A percentile compares a stretch with the other conserved stretches of the same genome.
Conservation (phyloP, 1,139 yeast genomes). For the Debaryomycetaceae sp. region DNA sequence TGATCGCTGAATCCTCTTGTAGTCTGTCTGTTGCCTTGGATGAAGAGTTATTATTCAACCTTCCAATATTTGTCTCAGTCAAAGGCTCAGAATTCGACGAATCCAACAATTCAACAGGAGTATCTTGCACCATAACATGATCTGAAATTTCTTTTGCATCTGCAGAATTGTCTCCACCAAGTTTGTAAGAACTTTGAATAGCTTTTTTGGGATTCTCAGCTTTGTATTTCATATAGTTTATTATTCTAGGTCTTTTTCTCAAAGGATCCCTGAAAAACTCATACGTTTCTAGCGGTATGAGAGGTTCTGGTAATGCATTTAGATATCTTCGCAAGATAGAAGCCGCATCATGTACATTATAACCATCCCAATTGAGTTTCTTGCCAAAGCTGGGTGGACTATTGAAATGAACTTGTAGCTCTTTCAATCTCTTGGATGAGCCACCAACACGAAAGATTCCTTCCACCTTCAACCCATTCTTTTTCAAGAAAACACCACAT, state of each 20-base stretch:
- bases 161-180: not conserved
- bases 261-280: conserved; percentile 80
- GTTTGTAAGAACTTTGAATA: not conserved
- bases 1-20: not conserved
- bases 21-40: not conserved
- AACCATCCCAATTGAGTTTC: conserved; percentile 86
- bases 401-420: conserved; percentile 78
- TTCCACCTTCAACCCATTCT: conserved; percentile 71
- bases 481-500: conserved; percentile 83
- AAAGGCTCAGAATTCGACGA: conserved; percentile 22
- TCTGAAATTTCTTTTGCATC: not conserved
- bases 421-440: conserved; percentile 81
- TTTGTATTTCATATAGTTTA: conserved; percentile 59
- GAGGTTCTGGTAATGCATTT: conserved; percentile 88
- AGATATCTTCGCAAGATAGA: conserved; percentile 80
- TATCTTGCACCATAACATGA: not conserved
- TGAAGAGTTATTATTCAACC: conserved; percentile 15
- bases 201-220: conserved; percentile 38
- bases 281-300: conserved; percentile 76
- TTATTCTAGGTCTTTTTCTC: conserved; percentile 53
- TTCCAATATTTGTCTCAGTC: conserved; percentile 30
- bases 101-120: conserved; percentile 9
- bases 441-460: conserved; percentile 96
- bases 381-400: conserved; percentile 88
- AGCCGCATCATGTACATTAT: conserved; percentile 97